These are phyloP conservation scores for Podila epigama DNA, from an alignment of 192 early-diverging fungal genomes.

Conservation along the genomic window DNA sequence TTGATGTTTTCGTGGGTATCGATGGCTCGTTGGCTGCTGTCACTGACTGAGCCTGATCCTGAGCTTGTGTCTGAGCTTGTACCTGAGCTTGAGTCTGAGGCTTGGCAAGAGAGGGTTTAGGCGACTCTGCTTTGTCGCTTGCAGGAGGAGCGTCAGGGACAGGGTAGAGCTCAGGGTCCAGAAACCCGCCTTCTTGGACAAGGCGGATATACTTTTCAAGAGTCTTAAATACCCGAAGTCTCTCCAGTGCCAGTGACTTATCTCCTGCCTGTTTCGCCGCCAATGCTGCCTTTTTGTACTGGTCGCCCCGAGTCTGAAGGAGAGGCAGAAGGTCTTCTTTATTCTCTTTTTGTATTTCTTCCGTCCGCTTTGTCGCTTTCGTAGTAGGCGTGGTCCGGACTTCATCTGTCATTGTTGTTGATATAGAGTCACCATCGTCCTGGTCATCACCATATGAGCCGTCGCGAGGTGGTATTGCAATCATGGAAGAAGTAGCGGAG, in stretches of 20 bases:
- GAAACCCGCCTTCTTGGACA: slow-evolving; percentile 29
- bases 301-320: slow-evolving; percentile 49
- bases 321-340: slow-evolving; percentile 27
- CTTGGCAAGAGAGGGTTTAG: slow-evolving; percentile 5
- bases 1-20: background rate
- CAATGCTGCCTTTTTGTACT: slow-evolving; percentile 60
- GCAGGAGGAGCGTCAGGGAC: slow-evolving; percentile 18
- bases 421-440: slow-evolving; percentile 11
- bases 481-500: slow-evolving; percentile 35
- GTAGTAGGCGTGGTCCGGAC: background rate
- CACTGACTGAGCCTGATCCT: no score
- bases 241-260: slow-evolving; percentile 50
- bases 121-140: background rate
- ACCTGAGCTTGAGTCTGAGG: background rate
- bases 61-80: no score
- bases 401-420: slow-evolving; percentile 3
- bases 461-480: slow-evolving; percentile 37
- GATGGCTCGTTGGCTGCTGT: no score
- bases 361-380: slow-evolving; percentile 31
- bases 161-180: slow-evolving; percentile 35
- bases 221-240: slow-evolving; percentile 48
- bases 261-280: slow-evolving; percentile 57
- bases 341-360: slow-evolving; percentile 26
- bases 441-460: slow-evolving; percentile 17
- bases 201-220: slow-evolving; percentile 52